phyloP scores from a whole-genome alignment of 2,329 filamentous ascomycete species.

The Fusarium coicis region DNA sequence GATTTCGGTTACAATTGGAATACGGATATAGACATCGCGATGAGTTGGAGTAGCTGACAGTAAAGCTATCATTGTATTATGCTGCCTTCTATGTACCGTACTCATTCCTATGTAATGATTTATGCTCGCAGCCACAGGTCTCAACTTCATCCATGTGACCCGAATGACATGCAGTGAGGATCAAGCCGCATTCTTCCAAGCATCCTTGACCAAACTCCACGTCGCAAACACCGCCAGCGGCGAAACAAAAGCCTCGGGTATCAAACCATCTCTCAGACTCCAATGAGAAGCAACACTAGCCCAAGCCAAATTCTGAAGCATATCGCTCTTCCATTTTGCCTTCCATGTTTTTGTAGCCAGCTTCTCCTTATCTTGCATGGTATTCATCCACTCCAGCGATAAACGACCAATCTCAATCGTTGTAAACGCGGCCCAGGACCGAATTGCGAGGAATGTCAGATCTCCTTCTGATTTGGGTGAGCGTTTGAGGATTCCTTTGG shows the following conservation, averaged over 20 bases:
- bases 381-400: neutral
- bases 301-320: constrained; percentile 15
- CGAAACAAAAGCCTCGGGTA: constrained; percentile 10
- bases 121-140: neutral
- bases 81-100: too few species aligned
- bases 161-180: neutral
- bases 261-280: neutral
- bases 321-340: neutral
- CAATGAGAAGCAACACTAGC: constrained; percentile 1
- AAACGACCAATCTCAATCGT: neutral
- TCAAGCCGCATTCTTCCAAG: neutral
- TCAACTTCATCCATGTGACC: neutral
- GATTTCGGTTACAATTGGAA: neutral
- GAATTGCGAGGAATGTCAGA: neutral
- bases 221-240: constrained; percentile 10
- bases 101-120: neutral
- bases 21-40: neutral
- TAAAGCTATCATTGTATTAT: neutral
- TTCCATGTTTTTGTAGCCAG: neutral
- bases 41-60: neutral
- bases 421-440: constrained; percentile 6
- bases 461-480: neutral
- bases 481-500: neutral
- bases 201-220: constrained; percentile 5
- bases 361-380: neutral